These are phyloP conservation scores for Boletus semigastroideus DNA, from an alignment of 1,284 basidiomycete species.

Conservation along the genomic window DNA sequence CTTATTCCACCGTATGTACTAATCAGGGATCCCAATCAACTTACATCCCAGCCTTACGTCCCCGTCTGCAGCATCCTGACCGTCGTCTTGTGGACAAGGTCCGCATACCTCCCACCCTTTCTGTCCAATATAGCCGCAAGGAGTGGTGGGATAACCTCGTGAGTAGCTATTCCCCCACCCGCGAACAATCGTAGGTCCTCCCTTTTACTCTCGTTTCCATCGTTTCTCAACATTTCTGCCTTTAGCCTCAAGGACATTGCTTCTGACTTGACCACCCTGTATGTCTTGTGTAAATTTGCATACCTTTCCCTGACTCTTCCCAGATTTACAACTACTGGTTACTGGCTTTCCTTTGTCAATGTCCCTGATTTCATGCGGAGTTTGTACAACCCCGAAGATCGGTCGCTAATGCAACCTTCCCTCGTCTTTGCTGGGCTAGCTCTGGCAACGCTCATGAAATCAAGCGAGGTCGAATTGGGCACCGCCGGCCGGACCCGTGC, in stretches of 20 bases:
- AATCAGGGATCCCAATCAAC: background rate
- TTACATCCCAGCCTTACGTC: constrained; percentile 2
- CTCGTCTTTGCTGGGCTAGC: constrained; percentile 68
- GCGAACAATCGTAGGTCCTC: constrained; percentile 44
- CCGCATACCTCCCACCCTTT: constrained; percentile 40
- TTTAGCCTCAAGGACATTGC: constrained; percentile 51
- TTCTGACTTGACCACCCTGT: constrained; percentile 58
- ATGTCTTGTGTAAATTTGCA: constrained; percentile 25
- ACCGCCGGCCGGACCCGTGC: constrained; percentile 50
- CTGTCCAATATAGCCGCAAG: constrained; percentile 46
- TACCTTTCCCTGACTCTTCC: constrained; percentile 8
- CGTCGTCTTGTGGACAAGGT: constrained; percentile 36
- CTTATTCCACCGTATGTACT: constrained; percentile 25
- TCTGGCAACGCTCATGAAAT: constrained; percentile 70
- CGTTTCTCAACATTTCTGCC: constrained; percentile 7
- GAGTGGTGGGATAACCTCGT: constrained; percentile 68
- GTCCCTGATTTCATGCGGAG: constrained; percentile 51
- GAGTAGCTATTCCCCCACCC: constrained; percentile 42
- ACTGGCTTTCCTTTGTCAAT: constrained; percentile 68
- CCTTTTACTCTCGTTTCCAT: background rate
- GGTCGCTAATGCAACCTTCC: constrained; percentile 62
- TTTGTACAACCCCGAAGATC: constrained; percentile 49
- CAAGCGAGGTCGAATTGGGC: constrained; percentile 63
- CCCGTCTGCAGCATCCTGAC: constrained; percentile 23
- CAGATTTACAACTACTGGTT: constrained; percentile 50